These are phyloP conservation scores for Citrullus colocynthis DNA, from an alignment of 306 rosid species.

Conservation along the genomic window DNA sequence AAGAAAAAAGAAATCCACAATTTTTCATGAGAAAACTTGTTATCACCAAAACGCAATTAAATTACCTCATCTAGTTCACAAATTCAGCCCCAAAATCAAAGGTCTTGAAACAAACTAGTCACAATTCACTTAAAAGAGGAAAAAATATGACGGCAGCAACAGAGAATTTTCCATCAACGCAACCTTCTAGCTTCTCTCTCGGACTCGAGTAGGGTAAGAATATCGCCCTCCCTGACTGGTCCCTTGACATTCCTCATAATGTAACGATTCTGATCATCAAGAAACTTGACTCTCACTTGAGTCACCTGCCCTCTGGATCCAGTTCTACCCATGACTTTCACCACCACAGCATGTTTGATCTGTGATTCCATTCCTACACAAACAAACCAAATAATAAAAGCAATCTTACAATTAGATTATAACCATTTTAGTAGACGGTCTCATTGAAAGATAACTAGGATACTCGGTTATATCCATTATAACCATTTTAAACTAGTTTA, in stretches of 20 bases:
- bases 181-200: slow-evolving; percentile 11
- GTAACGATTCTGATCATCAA: slow-evolving; percentile 8
- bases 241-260: slow-evolving; percentile 10
- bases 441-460: no score
- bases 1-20: not conserved
- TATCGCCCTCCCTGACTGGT: slow-evolving; percentile 9
- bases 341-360: not conserved
- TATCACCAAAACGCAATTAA: not conserved
- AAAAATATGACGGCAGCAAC: not conserved
- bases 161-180: slow-evolving; percentile 1
- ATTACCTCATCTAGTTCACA: not conserved
- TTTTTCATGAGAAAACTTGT: not conserved
- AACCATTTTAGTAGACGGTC: not conserved
- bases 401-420: not conserved
- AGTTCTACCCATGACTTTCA: slow-evolving; percentile 8
- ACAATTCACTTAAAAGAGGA: not conserved
- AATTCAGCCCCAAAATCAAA: not conserved
- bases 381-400: not conserved
- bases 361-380: slow-evolving; percentile 8
- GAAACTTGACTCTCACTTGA: slow-evolving; percentile 9
- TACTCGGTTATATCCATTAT: no score
- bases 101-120: not conserved
- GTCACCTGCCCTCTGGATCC: slow-evolving; percentile 11
- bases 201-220: slow-evolving; percentile 8
- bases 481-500: no score